A percentile compares a stretch with the other conserved stretches of the same genome.
Conservation (phyloP, 257 asterid genomes). For the Penstemon davidsonii region DNA sequence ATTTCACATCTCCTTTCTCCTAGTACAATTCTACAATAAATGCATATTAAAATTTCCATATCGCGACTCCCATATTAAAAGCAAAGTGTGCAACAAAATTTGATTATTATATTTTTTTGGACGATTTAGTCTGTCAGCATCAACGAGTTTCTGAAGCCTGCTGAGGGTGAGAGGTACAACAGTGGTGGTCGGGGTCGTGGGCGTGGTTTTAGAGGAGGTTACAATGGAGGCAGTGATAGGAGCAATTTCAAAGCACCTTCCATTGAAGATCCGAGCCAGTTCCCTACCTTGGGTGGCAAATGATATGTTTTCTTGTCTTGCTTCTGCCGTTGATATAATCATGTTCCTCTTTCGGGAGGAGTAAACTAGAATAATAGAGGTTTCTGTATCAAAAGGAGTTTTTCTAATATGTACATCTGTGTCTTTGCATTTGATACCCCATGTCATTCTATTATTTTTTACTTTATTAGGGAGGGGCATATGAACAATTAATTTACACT, state of each 20-base stretch:
- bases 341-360: constrained; percentile 28
- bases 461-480: constrained; percentile 16
- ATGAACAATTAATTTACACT: constrained; percentile 25
- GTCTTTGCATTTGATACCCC: constrained; percentile 29
- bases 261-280: constrained; percentile 79
- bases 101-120: constrained; percentile 10
- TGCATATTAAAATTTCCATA: neutral
- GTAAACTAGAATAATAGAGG: constrained; percentile 38
- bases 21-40: neutral
- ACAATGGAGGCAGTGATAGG: constrained; percentile 41
- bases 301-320: constrained; percentile 34
- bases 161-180: constrained; percentile 61
- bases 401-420: constrained; percentile 42
- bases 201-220: constrained; percentile 55
- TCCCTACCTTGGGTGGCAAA: constrained; percentile 79
- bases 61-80: neutral
- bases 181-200: constrained; percentile 74
- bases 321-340: constrained; percentile 24
- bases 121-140: constrained; percentile 67
- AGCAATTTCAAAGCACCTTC: constrained; percentile 53
- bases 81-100: neutral
- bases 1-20: neutral
- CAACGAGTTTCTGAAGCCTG: constrained; percentile 80
- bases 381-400: constrained; percentile 30
- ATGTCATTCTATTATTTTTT: constrained; percentile 11